Evolutionary conservation across 1,139 yeast genomes (phyloP).

Genomic region (Candida albicans): DNA sequence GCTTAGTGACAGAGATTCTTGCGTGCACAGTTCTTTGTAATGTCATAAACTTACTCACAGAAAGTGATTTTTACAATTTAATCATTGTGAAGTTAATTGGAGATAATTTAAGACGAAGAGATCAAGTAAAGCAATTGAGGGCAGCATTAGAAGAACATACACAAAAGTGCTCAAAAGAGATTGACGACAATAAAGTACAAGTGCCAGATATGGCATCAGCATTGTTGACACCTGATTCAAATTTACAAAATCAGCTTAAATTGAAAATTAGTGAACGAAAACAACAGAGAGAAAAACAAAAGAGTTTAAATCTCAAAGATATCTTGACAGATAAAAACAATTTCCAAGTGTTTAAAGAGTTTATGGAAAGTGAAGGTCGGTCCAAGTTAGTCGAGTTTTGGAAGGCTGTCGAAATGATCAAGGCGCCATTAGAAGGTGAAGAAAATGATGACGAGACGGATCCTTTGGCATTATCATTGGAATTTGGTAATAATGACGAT

Average conservation of each 20-base stretch:
- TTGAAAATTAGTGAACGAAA: slow-evolving; percentile 11
- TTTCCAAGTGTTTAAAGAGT: slow-evolving; percentile 52
- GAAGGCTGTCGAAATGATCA: slow-evolving; percentile 63
- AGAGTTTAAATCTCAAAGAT: slow-evolving; percentile 8
- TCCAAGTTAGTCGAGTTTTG: slow-evolving; percentile 57
- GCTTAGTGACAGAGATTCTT: slow-evolving; percentile 63
- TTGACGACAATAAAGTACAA: background rate
- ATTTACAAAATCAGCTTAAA: slow-evolving; percentile 7
- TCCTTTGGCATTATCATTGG: slow-evolving; percentile 30
- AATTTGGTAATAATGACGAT: slow-evolving; percentile 48
- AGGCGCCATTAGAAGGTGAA: slow-evolving; percentile 70
- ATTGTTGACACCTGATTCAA: slow-evolving; percentile 2
- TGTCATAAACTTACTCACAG: slow-evolving; percentile 56
- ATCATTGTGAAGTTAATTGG: slow-evolving; percentile 62
- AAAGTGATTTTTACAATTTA: slow-evolving; percentile 78
- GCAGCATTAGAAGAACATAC: slow-evolving; percentile 71
- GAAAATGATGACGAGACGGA: slow-evolving; percentile 23
- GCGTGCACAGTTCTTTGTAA: slow-evolving; percentile 50
- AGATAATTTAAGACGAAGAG: slow-evolving; percentile 67
- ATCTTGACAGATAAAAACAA: slow-evolving; percentile 6
- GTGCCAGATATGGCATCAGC: background rate
- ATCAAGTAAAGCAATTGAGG: slow-evolving; percentile 72
- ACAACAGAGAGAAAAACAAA: background rate
- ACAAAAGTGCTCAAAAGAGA: slow-evolving; percentile 10
- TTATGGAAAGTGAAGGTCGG: slow-evolving; percentile 50